Percentiles rank a stretch among this genome's conserved stretches.
phyloP scores from a whole-genome alignment of 1,284 basidiomycete species.

The Erythrobasidium hasegawianum region DNA sequence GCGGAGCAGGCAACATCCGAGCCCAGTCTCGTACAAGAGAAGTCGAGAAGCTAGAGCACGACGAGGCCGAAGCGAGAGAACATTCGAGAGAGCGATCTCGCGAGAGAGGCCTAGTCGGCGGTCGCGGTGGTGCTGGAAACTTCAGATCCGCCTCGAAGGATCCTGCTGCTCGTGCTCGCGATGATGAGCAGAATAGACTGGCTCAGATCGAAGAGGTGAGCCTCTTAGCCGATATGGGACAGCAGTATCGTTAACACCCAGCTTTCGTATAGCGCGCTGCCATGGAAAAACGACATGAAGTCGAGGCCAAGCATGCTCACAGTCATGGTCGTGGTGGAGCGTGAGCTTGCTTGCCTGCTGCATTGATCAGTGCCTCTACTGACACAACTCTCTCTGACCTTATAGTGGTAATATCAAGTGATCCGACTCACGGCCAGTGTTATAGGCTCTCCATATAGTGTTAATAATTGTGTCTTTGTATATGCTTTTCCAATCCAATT shows the following conservation, averaged over 20 bases:
- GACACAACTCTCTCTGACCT: background rate
- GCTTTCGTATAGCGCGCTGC: slow-evolving; percentile 6
- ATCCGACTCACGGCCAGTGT: background rate
- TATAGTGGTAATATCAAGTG: slow-evolving; percentile 29
- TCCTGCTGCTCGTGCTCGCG: slow-evolving; percentile 9
- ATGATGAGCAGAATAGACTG: slow-evolving; percentile 6
- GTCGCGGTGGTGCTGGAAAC: slow-evolving; percentile 34
- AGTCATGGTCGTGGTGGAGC: slow-evolving; percentile 35
- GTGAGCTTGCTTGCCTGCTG: slow-evolving; percentile 8
- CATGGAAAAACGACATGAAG: slow-evolving; percentile 7
- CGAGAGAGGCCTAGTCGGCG: slow-evolving; percentile 15
- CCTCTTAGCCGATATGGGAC: background rate
- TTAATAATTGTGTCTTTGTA: too few relatives aligned
- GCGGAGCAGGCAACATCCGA: slow-evolving; percentile 35
- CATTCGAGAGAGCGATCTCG: slow-evolving; percentile 24
- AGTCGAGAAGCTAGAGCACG: slow-evolving; percentile 3
- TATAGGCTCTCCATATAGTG: too few relatives aligned
- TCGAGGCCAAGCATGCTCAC: slow-evolving; percentile 25
- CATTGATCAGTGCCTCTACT: too few relatives aligned
- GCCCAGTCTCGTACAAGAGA: slow-evolving; percentile 23
- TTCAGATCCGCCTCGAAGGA: slow-evolving; percentile 25
- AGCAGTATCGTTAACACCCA: background rate
- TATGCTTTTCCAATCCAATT: too few relatives aligned
- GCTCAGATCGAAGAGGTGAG: slow-evolving; percentile 20
- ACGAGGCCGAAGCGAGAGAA: slow-evolving; percentile 26